Conservation (phyloP, 495 filamentous ascomycete genomes). For the Antarctomyces pellizariae region DNA sequence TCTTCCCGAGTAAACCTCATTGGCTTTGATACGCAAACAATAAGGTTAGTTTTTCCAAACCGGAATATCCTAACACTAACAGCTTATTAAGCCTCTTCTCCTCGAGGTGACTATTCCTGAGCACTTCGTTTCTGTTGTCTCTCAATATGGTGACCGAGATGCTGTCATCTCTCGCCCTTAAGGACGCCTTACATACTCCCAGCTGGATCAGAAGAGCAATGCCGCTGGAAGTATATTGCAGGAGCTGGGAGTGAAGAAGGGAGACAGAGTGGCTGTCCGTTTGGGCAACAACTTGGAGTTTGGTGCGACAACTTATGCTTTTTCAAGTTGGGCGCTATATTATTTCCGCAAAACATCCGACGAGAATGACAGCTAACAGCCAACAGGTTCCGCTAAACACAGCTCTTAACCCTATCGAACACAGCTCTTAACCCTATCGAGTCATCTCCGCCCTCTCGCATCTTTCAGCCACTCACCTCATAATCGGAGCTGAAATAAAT, state of each 20-base stretch:
- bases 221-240: slow-evolving; percentile 47
- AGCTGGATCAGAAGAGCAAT: slow-evolving; percentile 55
- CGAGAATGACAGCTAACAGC: slow-evolving; percentile 1
- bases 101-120: slow-evolving; percentile 55
- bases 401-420: slow-evolving; percentile 56
- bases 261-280: slow-evolving; percentile 66
- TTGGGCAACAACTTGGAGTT: slow-evolving; percentile 72
- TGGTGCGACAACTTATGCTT: slow-evolving; percentile 66
- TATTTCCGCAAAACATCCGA: not conserved
- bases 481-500: slow-evolving; percentile 73
- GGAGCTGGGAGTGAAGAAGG: slow-evolving; percentile 55
- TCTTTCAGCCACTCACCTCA: slow-evolving; percentile 47
- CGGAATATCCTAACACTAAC: no score
- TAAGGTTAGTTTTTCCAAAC: no score
- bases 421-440: no score
- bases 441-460: slow-evolving; percentile 61
- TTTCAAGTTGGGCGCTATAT: slow-evolving; percentile 76
- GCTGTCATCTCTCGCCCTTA: slow-evolving; percentile 29
- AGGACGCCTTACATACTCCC: slow-evolving; percentile 47
- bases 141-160: slow-evolving; percentile 44
- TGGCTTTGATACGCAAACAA: no score
- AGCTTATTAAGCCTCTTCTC: slow-evolving; percentile 36
- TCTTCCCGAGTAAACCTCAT: no score
- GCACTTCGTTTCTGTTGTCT: slow-evolving; percentile 54
- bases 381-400: slow-evolving; percentile 68